Evolutionary conservation across 257 asterid genomes (phyloP), one percentile per base, ranked within the genome.

Genomic region (Striga asiatica): DNA sequence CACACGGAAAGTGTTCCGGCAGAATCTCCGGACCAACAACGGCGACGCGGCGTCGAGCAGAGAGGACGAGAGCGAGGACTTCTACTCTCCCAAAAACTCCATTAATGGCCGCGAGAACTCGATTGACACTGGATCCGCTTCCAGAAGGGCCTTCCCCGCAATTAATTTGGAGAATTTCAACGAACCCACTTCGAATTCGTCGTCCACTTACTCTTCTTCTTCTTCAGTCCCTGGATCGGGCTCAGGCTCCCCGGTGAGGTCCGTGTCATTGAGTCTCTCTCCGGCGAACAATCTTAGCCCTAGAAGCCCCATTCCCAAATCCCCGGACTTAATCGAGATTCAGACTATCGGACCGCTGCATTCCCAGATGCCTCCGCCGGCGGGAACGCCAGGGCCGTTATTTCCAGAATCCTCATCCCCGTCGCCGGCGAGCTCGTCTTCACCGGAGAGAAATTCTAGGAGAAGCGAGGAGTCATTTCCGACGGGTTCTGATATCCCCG

Each of bases 1-100:
- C 55, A 66, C 50, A 34, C 82, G 39, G 37, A 76, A 54, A 25
- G 34, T 57, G 9, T 50, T 55, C 45, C 13, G 54, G 71, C 62
- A 58, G 67, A 60, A 70, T 57, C 62, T 25, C 50, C 18, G 64
- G 38, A 20, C 58, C 14, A 78, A 62, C 70, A 78, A 60, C 72
- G 82, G 56, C 3, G 85, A 64, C 21, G 73, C 31, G 61, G 80
- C 54, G 5, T 54, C 89, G 53, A 70, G 67, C 48, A 71, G 52
- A 47, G 81, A 73, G 7, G 95, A 73, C 0, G 94, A 71, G 39
- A 76, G 60, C 10, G 95, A 88, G 6, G 84, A 74, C 69, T 84
- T 82, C 65, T 84, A 80, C 78, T 80, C 94, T 19, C 95, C 97
- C 0, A 82, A 77, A 72, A 94, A 85, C 51, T 85, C 93, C 60